These are phyloP conservation scores for Dalbergia oliveri DNA, from an alignment of 306 rosid species.

Conservation along the genomic window DNA sequence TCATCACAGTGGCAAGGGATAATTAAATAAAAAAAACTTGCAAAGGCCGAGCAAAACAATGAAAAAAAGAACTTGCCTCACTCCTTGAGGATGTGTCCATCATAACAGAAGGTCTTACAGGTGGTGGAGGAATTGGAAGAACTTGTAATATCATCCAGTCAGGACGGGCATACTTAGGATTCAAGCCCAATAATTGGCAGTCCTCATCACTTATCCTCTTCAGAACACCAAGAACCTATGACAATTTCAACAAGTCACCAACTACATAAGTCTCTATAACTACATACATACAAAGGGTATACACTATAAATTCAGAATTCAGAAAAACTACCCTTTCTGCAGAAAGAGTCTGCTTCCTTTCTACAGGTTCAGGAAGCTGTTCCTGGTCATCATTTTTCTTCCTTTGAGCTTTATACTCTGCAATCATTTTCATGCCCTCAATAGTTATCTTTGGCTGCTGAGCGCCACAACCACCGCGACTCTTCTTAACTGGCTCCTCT, in stretches of 20 bases:
- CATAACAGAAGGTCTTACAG: slow-evolving; percentile 99
- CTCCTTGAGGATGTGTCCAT: slow-evolving; percentile 99
- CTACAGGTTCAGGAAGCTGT: slow-evolving; percentile 97
- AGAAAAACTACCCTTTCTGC: slow-evolving; percentile 81
- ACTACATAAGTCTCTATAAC: slow-evolving; percentile 23
- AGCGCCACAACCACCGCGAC: slow-evolving; percentile 99
- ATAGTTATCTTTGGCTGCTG: slow-evolving; percentile 94
- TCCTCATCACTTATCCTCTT: slow-evolving; percentile 96
- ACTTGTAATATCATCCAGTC: slow-evolving; percentile 99
- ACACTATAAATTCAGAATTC: slow-evolving; percentile 34
- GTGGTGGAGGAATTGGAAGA: slow-evolving; percentile 99
- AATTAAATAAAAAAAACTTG: slow-evolving; percentile 39
- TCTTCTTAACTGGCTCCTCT: slow-evolving; percentile 83
- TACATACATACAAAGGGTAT: slow-evolving; percentile 24
- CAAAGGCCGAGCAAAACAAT: background rate
- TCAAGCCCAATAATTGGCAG: slow-evolving; percentile 86
- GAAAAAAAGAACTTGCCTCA: slow-evolving; percentile 70
- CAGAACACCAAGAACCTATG: slow-evolving; percentile 89
- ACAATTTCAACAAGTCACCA: slow-evolving; percentile 38
- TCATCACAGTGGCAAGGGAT: slow-evolving; percentile 17
- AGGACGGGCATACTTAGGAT: slow-evolving; percentile 95
- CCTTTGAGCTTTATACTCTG: slow-evolving; percentile 90
- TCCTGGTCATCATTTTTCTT: slow-evolving; percentile 96
- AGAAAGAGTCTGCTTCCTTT: slow-evolving; percentile 94
- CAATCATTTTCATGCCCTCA: slow-evolving; percentile 93